Conservation (phyloP, 345 rosid genomes). For the Arabidopsis arenosa region DNA sequence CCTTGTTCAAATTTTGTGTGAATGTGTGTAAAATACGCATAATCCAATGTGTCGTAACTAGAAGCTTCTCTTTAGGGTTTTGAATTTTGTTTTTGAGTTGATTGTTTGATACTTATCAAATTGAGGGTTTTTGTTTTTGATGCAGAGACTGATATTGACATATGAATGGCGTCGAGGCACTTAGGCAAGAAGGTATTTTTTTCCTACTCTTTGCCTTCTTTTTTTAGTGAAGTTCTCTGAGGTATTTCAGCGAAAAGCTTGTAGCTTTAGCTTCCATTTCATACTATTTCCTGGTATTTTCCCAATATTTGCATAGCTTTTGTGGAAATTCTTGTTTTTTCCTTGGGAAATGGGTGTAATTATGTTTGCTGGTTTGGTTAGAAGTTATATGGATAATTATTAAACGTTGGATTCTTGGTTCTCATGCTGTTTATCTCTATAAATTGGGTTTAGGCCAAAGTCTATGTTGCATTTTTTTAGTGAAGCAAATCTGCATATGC, state of each 20-base stretch:
- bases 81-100: neutral
- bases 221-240: neutral
- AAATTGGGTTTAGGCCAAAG: neutral
- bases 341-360: neutral
- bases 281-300: neutral
- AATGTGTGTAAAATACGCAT: neutral
- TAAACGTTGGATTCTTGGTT: constrained; percentile 11
- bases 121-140: constrained; percentile 26
- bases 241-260: neutral
- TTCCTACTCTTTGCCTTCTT: neutral
- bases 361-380: constrained; percentile 6
- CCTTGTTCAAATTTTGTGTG: neutral
- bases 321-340: neutral
- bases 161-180: constrained; percentile 67
- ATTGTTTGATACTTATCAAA: neutral
- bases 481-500: constrained; percentile 1
- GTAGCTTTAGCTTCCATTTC: constrained; percentile 16
- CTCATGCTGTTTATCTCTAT: constrained; percentile 1
- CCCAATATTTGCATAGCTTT: neutral
- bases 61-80: neutral
- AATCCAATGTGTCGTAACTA: neutral
- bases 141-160: constrained; percentile 44
- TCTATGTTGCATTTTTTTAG: neutral
- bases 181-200: constrained; percentile 53
- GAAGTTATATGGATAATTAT: neutral